Base-by-base conservation (phyloP, 2,329 filamentous ascomycete species). In the Phyllosticta ampelicida region DNA sequence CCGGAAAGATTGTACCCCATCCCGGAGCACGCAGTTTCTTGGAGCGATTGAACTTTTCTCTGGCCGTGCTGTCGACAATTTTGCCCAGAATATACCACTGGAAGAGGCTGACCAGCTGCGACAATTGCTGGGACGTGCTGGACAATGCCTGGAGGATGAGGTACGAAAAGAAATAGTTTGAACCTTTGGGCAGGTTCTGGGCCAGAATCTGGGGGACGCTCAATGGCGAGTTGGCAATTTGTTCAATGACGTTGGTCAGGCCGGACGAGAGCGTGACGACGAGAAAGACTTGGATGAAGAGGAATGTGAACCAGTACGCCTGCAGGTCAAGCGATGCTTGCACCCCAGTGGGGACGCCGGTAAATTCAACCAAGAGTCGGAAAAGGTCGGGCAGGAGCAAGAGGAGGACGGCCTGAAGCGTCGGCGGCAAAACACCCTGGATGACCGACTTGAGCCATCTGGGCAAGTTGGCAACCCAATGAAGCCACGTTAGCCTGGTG, bases 91-190 rank as follows among this genome's bases (percentile, higher is more conserved):
- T 67, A 65, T 90, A 95, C 85, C 91, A 95, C 62, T 86, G 78
- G 51, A 90, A 68, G 3, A 99, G 79, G 3, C 85, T 82, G n/a
- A 82, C 84, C 19, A 96, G 81, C 67, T 97, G 94, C 11, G 96
- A 77, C 5, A 83, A 84, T 21, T 95, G 81, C 67, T 97, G 94
- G 11, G 96, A 77, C 3, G 97, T 77, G 0, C 89, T 92, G 10
- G 51, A 55, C 13, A 59, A 53, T 0, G 91, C 90, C 67, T 97
- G 94, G 9, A 99, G 84, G 68, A 96, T 86, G 85, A 99, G 91
- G 80, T 99, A 99, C 0, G 90, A 92, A 78, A 96, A 97, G 77
- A 97, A 99, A 73, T 97, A 99, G 69, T 96, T 96, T 65, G 90
- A 87, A 0, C 91, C 86, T 64, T 84, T 87, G 1, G 94, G 94